Evolutionary conservation across 495 filamentous ascomycete species (phyloP).

Genomic region (Paragyromitra xinjiangensis): DNA sequence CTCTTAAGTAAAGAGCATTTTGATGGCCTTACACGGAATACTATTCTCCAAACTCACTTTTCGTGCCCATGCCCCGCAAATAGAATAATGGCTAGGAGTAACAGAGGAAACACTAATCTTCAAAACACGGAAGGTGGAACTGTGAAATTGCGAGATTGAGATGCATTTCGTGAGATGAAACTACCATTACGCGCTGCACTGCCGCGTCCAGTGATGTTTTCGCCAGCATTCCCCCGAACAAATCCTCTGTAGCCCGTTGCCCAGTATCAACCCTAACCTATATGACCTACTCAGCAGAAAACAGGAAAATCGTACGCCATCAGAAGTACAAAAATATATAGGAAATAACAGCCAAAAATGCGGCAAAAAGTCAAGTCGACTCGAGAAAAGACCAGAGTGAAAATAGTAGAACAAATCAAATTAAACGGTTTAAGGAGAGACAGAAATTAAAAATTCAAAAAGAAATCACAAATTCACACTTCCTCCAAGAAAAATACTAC

Average conservation of each 20-base stretch:
- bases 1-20: not conserved
- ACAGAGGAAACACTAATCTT: not conserved
- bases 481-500: constrained; percentile 2
- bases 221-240: constrained; percentile 12
- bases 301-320: constrained; percentile 43
- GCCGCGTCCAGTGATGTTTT: constrained; percentile 18
- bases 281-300: constrained; percentile 15
- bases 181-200: constrained; percentile 23
- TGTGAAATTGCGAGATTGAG: not conserved
- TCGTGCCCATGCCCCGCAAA: not conserved
- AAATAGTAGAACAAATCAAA: constrained; percentile 29
- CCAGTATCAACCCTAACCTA: constrained; percentile 24
- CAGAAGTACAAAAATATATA: constrained; percentile 25
- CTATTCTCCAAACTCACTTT: not conserved
- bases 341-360: constrained; percentile 29
- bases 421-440: constrained; percentile 39
- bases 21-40: not conserved
- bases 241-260: constrained; percentile 2
- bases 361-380: not conserved
- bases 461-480: constrained; percentile 30
- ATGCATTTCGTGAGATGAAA: constrained; percentile 2
- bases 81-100: not conserved
- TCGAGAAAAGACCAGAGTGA: not conserved
- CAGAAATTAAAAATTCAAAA: constrained; percentile 29
- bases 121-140: not conserved